Evolutionary conservation across 257 asterid species (phyloP).

Genomic region (Solanum chiquidenum): DNA sequence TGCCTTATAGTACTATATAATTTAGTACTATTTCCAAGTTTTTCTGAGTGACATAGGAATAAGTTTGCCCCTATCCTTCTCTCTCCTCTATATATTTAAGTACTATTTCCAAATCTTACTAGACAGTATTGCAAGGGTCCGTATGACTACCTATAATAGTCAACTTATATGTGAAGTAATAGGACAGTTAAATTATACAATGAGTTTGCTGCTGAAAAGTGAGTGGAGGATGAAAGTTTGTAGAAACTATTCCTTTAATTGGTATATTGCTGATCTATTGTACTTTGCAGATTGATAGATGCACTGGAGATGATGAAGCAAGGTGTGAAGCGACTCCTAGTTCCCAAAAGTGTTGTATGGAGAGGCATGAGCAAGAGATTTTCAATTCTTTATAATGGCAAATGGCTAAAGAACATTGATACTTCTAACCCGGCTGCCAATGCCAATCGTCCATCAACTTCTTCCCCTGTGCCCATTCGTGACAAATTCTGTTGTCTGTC

Average conservation of each 20-base stretch:
- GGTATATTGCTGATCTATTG: not conserved
- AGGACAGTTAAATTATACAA: not conserved
- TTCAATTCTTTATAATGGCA: constrained; percentile 74
- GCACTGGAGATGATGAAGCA: constrained; percentile 99
- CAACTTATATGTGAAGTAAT: not conserved
- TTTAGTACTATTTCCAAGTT: not conserved
- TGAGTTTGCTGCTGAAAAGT: not conserved
- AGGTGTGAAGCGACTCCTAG: constrained; percentile 89
- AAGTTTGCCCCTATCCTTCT: not conserved
- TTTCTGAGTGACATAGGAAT: not conserved
- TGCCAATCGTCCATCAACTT: constrained; percentile 34
- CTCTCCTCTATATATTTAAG: not conserved
- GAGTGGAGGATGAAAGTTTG: not conserved
- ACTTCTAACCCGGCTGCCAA: constrained; percentile 22
- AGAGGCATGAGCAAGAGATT: constrained; percentile 94
- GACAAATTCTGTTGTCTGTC: constrained; percentile 86
- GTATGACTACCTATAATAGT: not conserved
- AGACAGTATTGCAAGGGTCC: not conserved
- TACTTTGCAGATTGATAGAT: constrained; percentile 67
- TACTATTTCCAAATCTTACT: not conserved
- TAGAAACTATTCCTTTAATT: not conserved
- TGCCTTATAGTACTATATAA: not conserved
- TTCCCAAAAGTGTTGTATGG: constrained; percentile 79
- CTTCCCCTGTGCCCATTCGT: constrained; percentile 44
- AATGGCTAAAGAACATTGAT: constrained; percentile 68